Evolutionary conservation across 2,329 filamentous ascomycete genomes (phyloP).

Genomic region (Waltergamsia citrina): DNA sequence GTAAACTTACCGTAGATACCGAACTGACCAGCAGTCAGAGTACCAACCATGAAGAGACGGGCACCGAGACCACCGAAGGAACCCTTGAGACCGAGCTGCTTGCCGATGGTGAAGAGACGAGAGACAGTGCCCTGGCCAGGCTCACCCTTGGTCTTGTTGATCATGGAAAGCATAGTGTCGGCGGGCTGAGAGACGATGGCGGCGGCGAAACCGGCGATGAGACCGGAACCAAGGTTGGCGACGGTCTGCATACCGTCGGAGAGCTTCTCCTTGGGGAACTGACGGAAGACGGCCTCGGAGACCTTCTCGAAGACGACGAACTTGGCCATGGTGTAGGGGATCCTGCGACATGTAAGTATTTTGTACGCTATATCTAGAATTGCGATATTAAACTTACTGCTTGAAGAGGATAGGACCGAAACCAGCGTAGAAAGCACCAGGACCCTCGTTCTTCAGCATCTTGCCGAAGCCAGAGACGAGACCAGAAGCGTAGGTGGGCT

Average conservation of each 20-base stretch:
- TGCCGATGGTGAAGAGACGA: conserved; percentile 79
- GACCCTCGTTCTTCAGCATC: conserved; percentile 74
- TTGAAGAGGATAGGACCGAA: conserved; percentile 76
- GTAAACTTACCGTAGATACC: conserved; percentile 69
- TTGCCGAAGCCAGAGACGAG: conserved; percentile 72
- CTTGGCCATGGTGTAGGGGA: conserved; percentile 92
- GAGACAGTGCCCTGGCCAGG: conserved; percentile 76
- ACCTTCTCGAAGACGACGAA: conserved; percentile 93
- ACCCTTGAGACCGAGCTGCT: conserved; percentile 73
- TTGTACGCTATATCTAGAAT: neutral
- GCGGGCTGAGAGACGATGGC: conserved; percentile 82
- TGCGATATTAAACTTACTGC: conserved; percentile 21
- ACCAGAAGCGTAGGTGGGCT: conserved; percentile 76
- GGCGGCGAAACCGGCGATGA: conserved; percentile 64
- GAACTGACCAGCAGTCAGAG: conserved; percentile 72
- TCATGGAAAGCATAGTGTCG: conserved; percentile 91
- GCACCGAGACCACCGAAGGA: conserved; percentile 76
- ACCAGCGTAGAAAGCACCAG: conserved; percentile 82
- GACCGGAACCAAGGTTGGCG: conserved; percentile 61
- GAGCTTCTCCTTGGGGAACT: conserved; percentile 61
- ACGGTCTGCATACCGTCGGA: conserved; percentile 63
- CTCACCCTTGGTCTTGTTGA: conserved; percentile 88
- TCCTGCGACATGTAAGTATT: conserved; percentile 35
- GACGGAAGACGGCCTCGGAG: conserved; percentile 60
- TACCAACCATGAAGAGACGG: conserved; percentile 55